Conservation (phyloP, 2,329 filamentous ascomycete species). For the Nigrospora osmanthi region DNA sequence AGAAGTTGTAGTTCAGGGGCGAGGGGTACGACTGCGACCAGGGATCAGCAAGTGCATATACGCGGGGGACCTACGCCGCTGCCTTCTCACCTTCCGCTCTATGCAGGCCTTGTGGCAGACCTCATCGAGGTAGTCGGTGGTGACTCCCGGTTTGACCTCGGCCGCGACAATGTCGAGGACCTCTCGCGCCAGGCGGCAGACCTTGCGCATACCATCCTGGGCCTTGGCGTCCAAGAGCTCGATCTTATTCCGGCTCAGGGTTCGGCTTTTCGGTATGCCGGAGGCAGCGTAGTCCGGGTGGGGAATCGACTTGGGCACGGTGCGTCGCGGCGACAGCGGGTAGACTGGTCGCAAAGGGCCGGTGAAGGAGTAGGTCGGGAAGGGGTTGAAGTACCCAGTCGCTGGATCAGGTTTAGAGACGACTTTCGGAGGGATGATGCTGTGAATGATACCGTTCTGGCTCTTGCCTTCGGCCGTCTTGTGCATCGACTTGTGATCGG, state of each 20-base stretch:
- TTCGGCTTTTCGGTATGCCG: slow-evolving; percentile 60
- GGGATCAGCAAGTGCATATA: slow-evolving; percentile 4
- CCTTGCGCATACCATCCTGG: slow-evolving; percentile 86
- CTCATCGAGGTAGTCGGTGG: slow-evolving; percentile 91
- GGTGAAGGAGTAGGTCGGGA: slow-evolving; percentile 77
- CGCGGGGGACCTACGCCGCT: not conserved
- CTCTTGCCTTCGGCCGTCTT: slow-evolving; percentile 51
- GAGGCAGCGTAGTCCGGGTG: slow-evolving; percentile 83
- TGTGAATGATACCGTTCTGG: slow-evolving; percentile 64
- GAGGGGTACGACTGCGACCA: slow-evolving; percentile 78
- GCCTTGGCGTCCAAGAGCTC: slow-evolving; percentile 72
- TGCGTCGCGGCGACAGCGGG: slow-evolving; percentile 64
- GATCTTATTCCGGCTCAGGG: slow-evolving; percentile 70
- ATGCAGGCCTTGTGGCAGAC: slow-evolving; percentile 92
- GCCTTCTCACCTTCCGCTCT: slow-evolving; percentile 70
- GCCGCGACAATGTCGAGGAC: slow-evolving; percentile 87
- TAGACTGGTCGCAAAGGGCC: slow-evolving; percentile 81
- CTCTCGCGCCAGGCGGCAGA: slow-evolving; percentile 79
- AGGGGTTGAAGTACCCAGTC: slow-evolving; percentile 86
- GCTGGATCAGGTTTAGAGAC: slow-evolving; percentile 88
- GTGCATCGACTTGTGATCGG: slow-evolving; percentile 74
- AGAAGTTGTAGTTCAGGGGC: slow-evolving; percentile 89
- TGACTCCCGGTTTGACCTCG: slow-evolving; percentile 81
- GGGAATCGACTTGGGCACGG: slow-evolving; percentile 71
- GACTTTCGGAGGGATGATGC: slow-evolving; percentile 68